phyloP scores from a whole-genome alignment of 176 grass and related monocot genomes.

The Pontederia crassipes region DNA sequence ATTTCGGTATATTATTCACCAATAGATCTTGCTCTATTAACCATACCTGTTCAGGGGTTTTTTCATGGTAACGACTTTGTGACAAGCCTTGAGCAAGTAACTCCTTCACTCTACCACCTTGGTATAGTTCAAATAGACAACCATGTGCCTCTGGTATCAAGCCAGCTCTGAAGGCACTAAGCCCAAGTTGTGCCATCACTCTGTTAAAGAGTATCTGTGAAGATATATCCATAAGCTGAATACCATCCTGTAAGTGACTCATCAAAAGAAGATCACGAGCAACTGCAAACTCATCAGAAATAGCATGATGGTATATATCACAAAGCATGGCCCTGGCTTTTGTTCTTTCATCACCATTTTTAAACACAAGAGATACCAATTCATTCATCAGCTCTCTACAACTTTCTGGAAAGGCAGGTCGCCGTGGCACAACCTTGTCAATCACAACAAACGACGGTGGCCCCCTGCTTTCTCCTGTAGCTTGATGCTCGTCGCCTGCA shows the following conservation, averaged over 20 bases:
- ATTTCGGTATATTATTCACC: too few relatives aligned
- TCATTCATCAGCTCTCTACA: conserved; percentile 63
- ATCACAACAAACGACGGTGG: conserved; percentile 60
- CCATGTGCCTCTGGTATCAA: conserved; percentile 78
- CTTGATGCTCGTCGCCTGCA: conserved; percentile 24
- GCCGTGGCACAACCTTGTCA: conserved; percentile 73
- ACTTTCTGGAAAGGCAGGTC: conserved; percentile 78
- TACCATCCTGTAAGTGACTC: conserved; percentile 92
- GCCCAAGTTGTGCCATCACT: conserved; percentile 80
- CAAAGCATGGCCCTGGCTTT: conserved; percentile 96
- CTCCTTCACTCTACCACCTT: conserved; percentile 79
- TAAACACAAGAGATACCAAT: conserved; percentile 82
- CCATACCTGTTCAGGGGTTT: conserved; percentile 97
- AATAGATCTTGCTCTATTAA: too few relatives aligned
- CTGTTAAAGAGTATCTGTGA: conserved; percentile 93
- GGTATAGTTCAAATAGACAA: conserved; percentile 80
- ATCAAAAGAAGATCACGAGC: conserved; percentile 89
- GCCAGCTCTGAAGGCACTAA: conserved; percentile 89
- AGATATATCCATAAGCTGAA: conserved; percentile 93
- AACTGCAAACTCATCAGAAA: conserved; percentile 77
- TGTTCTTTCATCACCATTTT: conserved; percentile 86
- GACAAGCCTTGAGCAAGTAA: conserved; percentile 86
- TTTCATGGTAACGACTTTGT: conserved; percentile 94
- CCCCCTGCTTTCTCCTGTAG: conserved; percentile 31
- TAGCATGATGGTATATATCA: conserved; percentile 93